Percentiles rank a stretch among this genome's conserved stretches.
Conservation (phyloP, 495 filamentous ascomycete species). For the Glonium stellatum region DNA sequence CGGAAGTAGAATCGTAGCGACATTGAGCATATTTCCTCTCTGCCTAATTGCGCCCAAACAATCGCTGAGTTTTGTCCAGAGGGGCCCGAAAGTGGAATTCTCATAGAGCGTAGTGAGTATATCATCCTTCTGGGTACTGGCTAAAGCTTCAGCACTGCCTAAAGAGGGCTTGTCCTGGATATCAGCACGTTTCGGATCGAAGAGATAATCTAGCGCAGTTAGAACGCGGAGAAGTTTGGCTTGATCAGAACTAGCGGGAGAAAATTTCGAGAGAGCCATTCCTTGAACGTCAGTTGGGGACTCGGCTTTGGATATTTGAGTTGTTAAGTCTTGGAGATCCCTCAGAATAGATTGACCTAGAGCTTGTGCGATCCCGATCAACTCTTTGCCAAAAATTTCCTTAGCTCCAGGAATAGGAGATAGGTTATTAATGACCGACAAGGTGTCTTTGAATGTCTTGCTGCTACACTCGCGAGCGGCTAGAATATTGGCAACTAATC, state of each 20-base stretch:
- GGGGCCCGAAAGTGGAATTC: constrained; percentile 74
- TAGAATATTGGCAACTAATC: constrained; percentile 89
- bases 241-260: constrained; percentile 88
- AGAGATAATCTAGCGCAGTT: constrained; percentile 91
- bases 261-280: constrained; percentile 89
- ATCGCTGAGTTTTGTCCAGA: constrained; percentile 92
- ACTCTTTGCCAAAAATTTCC: constrained; percentile 81
- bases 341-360: constrained; percentile 76
- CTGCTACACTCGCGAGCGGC: constrained; percentile 92
- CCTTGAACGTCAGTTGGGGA: constrained; percentile 93
- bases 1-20: constrained; percentile 89
- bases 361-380: constrained; percentile 75
- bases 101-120: constrained; percentile 82
- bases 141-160: constrained; percentile 15
- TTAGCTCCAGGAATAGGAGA: constrained; percentile 87
- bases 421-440: constrained; percentile 96
- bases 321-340: constrained; percentile 79
- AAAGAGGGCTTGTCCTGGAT: constrained; percentile 44
- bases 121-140: constrained; percentile 60
- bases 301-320: constrained; percentile 77
- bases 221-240: constrained; percentile 90
- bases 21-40: constrained; percentile 90
- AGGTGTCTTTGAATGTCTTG: constrained; percentile 92
- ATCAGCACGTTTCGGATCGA: constrained; percentile 49
- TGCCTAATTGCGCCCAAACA: constrained; percentile 82